These are phyloP conservation scores for Spirogloea muscicola DNA, from an alignment of 139 green algal genomes.

Conservation along the genomic window DNA sequence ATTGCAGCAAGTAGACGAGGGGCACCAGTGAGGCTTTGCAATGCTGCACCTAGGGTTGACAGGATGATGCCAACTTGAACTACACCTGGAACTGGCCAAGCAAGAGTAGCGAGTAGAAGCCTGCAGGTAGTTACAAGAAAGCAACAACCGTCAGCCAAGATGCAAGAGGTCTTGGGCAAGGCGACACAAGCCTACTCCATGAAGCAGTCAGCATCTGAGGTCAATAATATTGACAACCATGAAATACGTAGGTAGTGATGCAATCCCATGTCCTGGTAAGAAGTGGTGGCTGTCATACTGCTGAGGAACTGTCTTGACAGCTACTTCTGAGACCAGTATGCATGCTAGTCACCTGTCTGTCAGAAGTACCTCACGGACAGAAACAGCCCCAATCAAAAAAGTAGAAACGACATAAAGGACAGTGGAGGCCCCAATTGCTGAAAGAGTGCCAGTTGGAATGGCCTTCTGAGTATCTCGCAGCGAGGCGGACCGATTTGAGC, in stretches of 20 bases:
- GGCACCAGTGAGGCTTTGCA: conserved; percentile 47
- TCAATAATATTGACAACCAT: neutral
- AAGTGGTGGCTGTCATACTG: neutral
- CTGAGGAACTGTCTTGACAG: neutral
- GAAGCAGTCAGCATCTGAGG: neutral
- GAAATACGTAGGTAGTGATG: neutral
- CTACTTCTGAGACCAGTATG: neutral
- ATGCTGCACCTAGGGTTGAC: conserved; percentile 42
- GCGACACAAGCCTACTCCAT: neutral
- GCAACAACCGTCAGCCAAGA: neutral
- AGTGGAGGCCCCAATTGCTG: conserved; percentile 35
- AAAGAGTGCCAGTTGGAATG: conserved; percentile 42
- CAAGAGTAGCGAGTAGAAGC: conserved; percentile 28
- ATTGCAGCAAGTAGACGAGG: conserved; percentile 48
- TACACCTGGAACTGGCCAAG: conserved; percentile 42
- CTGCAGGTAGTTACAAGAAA: neutral
- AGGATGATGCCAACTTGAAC: conserved; percentile 50
- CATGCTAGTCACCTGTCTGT: conserved; percentile 24
- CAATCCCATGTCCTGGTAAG: neutral
- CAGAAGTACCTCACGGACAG: conserved; percentile 34
- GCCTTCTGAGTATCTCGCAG: conserved; percentile 49
- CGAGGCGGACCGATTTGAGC: conserved; percentile 44
- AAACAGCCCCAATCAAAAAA: conserved; percentile 42
- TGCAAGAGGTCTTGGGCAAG: neutral
- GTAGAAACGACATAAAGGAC: conserved; percentile 39